phyloP scores from a whole-genome alignment of 1,284 basidiomycete species.

The Pseudozyma sp. region DNA sequence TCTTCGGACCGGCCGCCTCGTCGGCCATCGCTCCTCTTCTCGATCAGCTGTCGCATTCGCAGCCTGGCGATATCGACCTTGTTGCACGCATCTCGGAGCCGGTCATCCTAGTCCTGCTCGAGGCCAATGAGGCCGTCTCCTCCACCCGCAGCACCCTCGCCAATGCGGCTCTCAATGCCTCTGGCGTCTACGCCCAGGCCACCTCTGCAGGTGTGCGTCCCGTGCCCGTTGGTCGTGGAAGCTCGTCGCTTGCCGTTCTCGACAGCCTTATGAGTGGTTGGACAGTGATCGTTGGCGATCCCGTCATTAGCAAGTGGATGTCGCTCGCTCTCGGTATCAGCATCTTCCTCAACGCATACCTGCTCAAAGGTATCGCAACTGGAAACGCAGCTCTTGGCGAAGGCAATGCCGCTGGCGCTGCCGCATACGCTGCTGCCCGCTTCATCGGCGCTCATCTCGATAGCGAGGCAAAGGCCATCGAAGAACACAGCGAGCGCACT shows the following conservation, averaged over 20 bases:
- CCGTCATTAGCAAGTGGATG: conserved; percentile 96
- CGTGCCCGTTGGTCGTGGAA: conserved; percentile 29
- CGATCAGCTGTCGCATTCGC: conserved; percentile 46
- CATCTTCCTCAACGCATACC: conserved; percentile 90
- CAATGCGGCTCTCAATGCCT: conserved; percentile 59
- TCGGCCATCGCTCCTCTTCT: conserved; percentile 59
- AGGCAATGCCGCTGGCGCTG: conserved; percentile 66
- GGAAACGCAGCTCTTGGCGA: conserved; percentile 65
- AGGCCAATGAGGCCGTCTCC: conserved; percentile 63
- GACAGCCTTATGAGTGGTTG: conserved; percentile 93
- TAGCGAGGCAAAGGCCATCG: conserved; percentile 44
- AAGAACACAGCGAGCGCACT: conserved; percentile 33
- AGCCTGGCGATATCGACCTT: conserved; percentile 51
- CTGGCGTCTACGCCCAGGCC: conserved; percentile 40
- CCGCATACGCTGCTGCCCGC: conserved; percentile 66
- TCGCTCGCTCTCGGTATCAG: conserved; percentile 84
- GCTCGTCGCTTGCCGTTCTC: conserved; percentile 70
- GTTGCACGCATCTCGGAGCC: conserved; percentile 67
- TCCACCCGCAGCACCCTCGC: conserved; percentile 48
- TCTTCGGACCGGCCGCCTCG: conserved; percentile 44
- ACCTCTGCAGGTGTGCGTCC: conserved; percentile 26
- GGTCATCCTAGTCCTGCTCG: conserved; percentile 78
- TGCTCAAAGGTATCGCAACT: conserved; percentile 80
- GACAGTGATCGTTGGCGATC: conserved; percentile 94
- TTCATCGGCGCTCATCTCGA: conserved; percentile 66